Conservation (phyloP, 441 rosid species). For the Populus trichocarpa region DNA sequence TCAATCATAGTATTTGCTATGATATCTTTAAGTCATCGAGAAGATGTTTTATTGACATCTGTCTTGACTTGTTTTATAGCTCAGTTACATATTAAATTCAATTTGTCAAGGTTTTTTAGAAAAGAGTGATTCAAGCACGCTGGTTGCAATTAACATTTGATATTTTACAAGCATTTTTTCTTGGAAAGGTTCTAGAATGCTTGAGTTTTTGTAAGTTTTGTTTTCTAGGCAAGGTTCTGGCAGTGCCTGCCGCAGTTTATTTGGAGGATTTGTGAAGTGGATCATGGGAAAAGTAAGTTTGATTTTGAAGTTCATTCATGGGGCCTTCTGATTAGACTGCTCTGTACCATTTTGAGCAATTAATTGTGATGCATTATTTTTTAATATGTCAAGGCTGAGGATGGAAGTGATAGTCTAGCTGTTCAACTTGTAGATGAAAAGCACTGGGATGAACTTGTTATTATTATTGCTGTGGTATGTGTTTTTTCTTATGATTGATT, state of each 20-base stretch:
- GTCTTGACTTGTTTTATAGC: background rate
- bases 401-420: conserved; percentile 91
- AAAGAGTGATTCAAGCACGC: background rate
- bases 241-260: conserved; percentile 97
- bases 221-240: conserved; percentile 93
- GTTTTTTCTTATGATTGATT: background rate
- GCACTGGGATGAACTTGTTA: conserved; percentile 95
- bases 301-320: conserved; percentile 10
- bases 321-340: background rate
- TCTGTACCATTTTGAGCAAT: background rate
- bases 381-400: conserved; percentile 45
- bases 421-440: conserved; percentile 92
- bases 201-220: conserved; percentile 1
- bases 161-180: background rate
- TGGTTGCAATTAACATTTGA: background rate
- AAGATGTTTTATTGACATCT: background rate
- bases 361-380: background rate
- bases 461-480: conserved; percentile 89
- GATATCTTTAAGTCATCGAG: background rate
- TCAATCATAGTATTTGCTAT: background rate
- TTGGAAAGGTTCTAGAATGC: background rate
- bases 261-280: conserved; percentile 98
- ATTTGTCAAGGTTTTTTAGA: background rate
- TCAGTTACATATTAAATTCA: background rate
- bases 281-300: conserved; percentile 69